phyloP scores from a whole-genome alignment of 2,329 filamentous ascomycete genomes.

The Cladosporium austrohemisphaericum region DNA sequence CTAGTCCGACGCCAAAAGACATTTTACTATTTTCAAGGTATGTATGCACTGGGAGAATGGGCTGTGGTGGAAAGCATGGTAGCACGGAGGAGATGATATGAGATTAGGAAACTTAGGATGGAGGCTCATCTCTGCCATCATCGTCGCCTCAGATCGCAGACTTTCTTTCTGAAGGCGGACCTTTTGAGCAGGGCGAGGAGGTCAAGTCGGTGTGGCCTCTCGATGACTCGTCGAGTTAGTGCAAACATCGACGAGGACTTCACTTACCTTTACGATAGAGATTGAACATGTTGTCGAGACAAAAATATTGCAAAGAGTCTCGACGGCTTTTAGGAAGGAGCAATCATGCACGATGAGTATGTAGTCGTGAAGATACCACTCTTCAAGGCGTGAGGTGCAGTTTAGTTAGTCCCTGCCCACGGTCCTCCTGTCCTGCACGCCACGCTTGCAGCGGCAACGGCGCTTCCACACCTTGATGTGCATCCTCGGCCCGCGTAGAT shows the following conservation, averaged over 20 bases:
- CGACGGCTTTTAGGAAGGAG: not conserved
- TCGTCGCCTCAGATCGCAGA: not conserved
- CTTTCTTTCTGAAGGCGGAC: not conserved
- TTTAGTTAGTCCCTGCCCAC: not conserved
- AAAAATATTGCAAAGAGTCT: not conserved
- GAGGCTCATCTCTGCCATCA: not conserved
- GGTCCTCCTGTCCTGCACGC: constrained; percentile 5
- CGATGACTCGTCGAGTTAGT: not conserved
- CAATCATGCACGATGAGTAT: not conserved
- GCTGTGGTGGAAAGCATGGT: too few species aligned
- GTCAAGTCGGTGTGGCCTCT: not conserved
- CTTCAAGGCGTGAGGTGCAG: constrained; percentile 5
- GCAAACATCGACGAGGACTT: not conserved
- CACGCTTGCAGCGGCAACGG: constrained; percentile 15
- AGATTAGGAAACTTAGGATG: not conserved
- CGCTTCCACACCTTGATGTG: constrained; percentile 6
- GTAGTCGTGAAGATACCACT: constrained; percentile 9
- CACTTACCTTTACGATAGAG: not conserved
- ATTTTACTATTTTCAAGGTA: not conserved
- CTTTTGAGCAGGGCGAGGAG: not conserved
- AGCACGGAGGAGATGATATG: not conserved
- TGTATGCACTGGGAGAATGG: not conserved
- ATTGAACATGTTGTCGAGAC: too few species aligned
- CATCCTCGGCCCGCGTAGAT: constrained; percentile 15
- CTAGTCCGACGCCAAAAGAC: not conserved